phyloP scores from a whole-genome alignment of 169 alveolate genomes.

The Eimeria falciformis region DNA sequence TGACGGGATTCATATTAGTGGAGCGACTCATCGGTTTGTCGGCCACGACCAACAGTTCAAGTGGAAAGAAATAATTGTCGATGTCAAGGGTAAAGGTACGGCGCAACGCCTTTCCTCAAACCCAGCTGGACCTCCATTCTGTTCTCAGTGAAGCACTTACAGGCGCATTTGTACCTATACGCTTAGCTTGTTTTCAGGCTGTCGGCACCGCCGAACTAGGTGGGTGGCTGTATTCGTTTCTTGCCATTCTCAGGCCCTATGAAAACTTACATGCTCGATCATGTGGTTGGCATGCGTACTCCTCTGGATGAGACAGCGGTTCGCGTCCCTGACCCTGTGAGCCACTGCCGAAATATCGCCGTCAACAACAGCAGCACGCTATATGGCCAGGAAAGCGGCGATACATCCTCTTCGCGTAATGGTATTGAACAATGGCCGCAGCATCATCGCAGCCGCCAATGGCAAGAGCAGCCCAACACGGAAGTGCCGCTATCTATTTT shows the following conservation, averaged over 20 bases:
- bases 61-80: constrained; percentile 84
- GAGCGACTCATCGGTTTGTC: constrained; percentile 72
- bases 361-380: constrained; percentile 37
- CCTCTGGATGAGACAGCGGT: constrained; percentile 37
- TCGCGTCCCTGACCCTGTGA: constrained; percentile 54
- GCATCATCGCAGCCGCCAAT: constrained; percentile 42
- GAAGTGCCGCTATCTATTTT: neutral
- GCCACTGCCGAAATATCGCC: constrained; percentile 25
- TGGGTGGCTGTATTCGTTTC: neutral
- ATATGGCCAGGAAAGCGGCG: constrained; percentile 46
- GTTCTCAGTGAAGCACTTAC: too few relatives aligned
- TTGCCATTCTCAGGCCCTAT: constrained; percentile 25
- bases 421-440: constrained; percentile 67
- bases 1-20: constrained; percentile 79
- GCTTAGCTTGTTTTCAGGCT: too few relatives aligned
- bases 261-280: constrained; percentile 68
- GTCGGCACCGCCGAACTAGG: neutral
- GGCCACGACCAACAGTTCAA: constrained; percentile 84
- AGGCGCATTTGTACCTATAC: too few relatives aligned
- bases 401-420: constrained; percentile 21
- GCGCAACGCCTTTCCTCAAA: neutral
- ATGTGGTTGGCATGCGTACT: constrained; percentile 67
- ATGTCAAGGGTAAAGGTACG: constrained; percentile 91
- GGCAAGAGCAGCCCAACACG: constrained; percentile 27
- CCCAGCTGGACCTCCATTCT: neutral